Percentiles rank a stretch among this genome's conserved stretches.
Conservation (phyloP, 2,329 filamentous ascomycete species). For the Didymosphaeria variabile region DNA sequence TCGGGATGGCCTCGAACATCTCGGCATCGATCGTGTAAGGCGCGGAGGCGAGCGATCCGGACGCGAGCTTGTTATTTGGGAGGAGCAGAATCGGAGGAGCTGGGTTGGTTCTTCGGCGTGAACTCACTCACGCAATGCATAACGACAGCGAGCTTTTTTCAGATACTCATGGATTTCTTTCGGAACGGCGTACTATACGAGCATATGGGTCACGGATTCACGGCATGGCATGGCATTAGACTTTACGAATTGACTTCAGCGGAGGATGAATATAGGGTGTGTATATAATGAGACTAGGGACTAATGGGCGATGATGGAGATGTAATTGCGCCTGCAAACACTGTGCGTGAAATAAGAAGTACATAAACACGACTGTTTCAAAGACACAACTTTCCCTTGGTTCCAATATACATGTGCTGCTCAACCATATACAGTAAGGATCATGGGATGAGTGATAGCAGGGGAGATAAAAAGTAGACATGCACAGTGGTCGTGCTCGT, state of each 20-base stretch:
- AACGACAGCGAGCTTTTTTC: neutral
- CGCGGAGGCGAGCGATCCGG: slow-evolving; percentile 44
- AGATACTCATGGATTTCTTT: neutral
- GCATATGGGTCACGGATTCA: slow-evolving; percentile 21
- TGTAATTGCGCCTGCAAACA: too few species aligned
- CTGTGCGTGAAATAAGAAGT: too few species aligned
- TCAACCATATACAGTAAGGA: too few species aligned
- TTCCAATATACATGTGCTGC: too few species aligned
- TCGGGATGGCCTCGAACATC: slow-evolving; percentile 66
- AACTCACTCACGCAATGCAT: neutral
- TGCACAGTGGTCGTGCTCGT: too few species aligned
- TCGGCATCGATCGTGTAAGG: slow-evolving; percentile 67
- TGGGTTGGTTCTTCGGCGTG: slow-evolving; percentile 28
- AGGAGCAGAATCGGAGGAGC: slow-evolving; percentile 45
- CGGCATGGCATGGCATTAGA: slow-evolving; percentile 11
- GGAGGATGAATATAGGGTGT: neutral
- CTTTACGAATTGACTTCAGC: slow-evolving; percentile 15
- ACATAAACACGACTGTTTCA: too few species aligned
- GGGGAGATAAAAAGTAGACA: too few species aligned
- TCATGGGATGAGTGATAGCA: too few species aligned
- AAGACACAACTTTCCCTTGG: too few species aligned
- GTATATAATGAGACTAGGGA: neutral
- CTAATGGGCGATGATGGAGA: neutral
- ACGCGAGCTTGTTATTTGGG: slow-evolving; percentile 48
- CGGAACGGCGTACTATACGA: slow-evolving; percentile 12